Conservation (phyloP, 805 yeast genomes). For the Lipomyces anomalus region DNA sequence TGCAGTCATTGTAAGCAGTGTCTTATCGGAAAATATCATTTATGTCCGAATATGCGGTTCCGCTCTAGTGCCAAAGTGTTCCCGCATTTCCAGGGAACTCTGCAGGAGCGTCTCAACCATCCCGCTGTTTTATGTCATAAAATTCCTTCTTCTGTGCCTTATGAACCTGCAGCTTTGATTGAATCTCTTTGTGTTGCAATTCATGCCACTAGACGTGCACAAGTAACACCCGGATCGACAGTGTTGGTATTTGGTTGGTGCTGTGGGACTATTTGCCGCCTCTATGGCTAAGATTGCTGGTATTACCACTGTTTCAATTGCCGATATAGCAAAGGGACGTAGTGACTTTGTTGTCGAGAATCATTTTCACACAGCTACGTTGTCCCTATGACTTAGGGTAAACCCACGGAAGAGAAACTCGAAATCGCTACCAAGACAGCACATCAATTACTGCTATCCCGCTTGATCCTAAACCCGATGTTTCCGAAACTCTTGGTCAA, state of each 20-base stretch:
- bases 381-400: constrained; percentile 22
- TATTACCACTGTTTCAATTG: constrained; percentile 57
- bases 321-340: constrained; percentile 48
- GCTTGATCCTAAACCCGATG: constrained; percentile 10
- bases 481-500: constrained; percentile 11
- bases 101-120: constrained; percentile 70
- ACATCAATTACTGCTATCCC: constrained; percentile 20
- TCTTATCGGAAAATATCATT: constrained; percentile 75
- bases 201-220: constrained; percentile 61
- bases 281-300: constrained; percentile 67
- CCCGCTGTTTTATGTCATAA: constrained; percentile 55
- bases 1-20: constrained; percentile 73
- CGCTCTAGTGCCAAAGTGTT: constrained; percentile 57
- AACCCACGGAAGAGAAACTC: constrained; percentile 20
- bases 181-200: constrained; percentile 83
- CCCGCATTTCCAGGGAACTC: constrained; percentile 88
- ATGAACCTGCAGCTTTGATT: constrained; percentile 73
- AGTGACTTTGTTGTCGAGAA: constrained; percentile 31
- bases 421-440: constrained; percentile 26
- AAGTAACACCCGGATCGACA: constrained; percentile 53
- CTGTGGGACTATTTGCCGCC: constrained; percentile 70
- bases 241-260: constrained; percentile 75
- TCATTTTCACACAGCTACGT: constrained; percentile 27
- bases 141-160: constrained; percentile 61
- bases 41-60: constrained; percentile 72